Percentiles rank a stretch among this genome's conserved stretches.
phyloP scores from a whole-genome alignment of 768 basidiomycete genomes.

The Pleurotus djamor region DNA sequence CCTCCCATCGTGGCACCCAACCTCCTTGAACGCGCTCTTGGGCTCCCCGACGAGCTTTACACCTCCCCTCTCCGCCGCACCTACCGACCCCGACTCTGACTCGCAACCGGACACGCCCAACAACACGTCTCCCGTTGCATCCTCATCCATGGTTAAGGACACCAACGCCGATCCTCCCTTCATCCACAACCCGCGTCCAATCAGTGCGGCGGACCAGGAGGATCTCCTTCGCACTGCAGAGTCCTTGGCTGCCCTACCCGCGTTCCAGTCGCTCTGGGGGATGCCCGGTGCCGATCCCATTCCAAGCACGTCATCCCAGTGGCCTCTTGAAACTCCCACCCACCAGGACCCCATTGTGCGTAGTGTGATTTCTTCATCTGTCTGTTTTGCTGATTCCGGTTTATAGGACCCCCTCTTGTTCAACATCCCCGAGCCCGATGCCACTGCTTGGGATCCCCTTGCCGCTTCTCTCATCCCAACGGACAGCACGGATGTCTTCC shows the following conservation, averaged over 20 bases:
- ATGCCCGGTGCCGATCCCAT: not conserved
- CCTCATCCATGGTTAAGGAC: conserved; percentile 4
- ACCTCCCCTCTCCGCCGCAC: conserved; percentile 49
- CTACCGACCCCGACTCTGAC: conserved; percentile 30
- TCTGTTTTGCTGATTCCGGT: conserved; percentile 6
- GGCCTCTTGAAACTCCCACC: not conserved
- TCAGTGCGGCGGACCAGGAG: not conserved
- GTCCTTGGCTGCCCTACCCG: not conserved
- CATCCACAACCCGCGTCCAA: conserved; percentile 4
- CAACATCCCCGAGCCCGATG: too few relatives aligned
- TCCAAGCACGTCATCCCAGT: not conserved
- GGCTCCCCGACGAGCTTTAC: conserved; percentile 45
- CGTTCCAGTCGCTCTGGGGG: not conserved
- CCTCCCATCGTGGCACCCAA: too few relatives aligned
- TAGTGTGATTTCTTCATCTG: conserved; percentile 7
- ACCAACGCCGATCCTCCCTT: not conserved
- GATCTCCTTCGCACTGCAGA: not conserved
- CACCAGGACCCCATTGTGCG: not conserved
- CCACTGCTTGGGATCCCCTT: too few relatives aligned
- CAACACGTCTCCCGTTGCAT: conserved; percentile 10
- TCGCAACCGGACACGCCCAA: conserved; percentile 9
- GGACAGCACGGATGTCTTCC: too few relatives aligned
- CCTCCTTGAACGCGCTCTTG: conserved; percentile 2
- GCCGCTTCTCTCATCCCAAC: too few relatives aligned
- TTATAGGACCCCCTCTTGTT: too few relatives aligned